Evolutionary conservation across 2,329 filamentous ascomycete genomes (phyloP), one percentile per base, ranked within the genome.

Genomic region (Penicillium italicum): DNA sequence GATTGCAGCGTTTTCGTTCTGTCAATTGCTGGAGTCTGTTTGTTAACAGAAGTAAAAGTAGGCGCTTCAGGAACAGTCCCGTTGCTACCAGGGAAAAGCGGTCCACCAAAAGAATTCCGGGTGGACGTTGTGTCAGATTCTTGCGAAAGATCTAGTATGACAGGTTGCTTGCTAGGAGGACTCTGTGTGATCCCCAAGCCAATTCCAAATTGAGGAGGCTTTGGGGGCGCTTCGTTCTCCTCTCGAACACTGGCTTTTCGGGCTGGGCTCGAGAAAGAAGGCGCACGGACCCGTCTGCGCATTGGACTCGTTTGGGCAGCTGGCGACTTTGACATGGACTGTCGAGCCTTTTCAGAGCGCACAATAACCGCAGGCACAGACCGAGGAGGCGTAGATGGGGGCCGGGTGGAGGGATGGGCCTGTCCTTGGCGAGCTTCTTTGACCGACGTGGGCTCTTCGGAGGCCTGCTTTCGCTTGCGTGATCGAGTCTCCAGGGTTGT

Each of bases 121-220:
- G 42, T 24, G 28, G 43, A 40, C 20, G 40, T 26, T 30, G 24
- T n/a, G n/a, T 36, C 24, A 2, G 41, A 30, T 22, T 53, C 43
- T 14, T 53, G 43, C 7, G 43, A 40, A n/a, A 28, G 1, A 12
- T 34, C n/a, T 12, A 30, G 7, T 5, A 45, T 31, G 4, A 16
- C 30, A 2, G 46, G 43, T 22, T 57, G 48, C 24, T 64, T 67
- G 42, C 58, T 58, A n/a, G 62, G 55, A 24, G 67, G 65, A 38
- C 64, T 71, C 44, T 44, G 59, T 11, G 69, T 69, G 16, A 71
- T 69, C 5, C 67, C 69, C 24, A 70, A 50, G 3, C 65, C 69
- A 18, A 69, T 52, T 24, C 64, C 65, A 20, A 46, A 46, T 16
- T 52, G 10, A 49, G 62, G 22, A 1, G 36, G 26, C 12, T 26